Evolutionary conservation across 495 filamentous ascomycete species (phyloP).

Genomic region (Immersiella caudata): DNA sequence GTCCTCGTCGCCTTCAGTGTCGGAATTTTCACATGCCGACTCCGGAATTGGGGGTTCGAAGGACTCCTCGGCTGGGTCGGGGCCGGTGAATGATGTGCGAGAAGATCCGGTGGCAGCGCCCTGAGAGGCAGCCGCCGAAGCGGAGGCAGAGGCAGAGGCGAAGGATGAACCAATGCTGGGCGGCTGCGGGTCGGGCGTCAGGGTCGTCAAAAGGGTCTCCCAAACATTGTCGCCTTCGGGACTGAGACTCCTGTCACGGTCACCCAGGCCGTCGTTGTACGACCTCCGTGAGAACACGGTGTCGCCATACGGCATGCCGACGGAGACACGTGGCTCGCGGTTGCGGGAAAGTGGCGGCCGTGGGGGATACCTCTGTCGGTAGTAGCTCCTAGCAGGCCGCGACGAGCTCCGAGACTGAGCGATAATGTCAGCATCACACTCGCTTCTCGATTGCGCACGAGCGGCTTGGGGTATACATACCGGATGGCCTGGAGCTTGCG

Average conservation of each 20-base stretch:
- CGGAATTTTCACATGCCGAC: constrained; percentile 40
- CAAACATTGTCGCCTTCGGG: constrained; percentile 71
- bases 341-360: neutral
- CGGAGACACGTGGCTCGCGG: neutral
- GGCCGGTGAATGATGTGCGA: constrained; percentile 41
- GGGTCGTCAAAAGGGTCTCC: constrained; percentile 78
- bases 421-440: neutral
- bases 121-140: constrained; percentile 44
- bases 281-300: constrained; percentile 5
- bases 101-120: constrained; percentile 38
- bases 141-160: constrained; percentile 56
- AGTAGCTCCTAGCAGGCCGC: neutral
- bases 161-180: constrained; percentile 83
- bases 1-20: constrained; percentile 43
- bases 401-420: neutral
- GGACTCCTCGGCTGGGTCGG: constrained; percentile 36
- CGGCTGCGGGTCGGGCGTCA: constrained; percentile 77
- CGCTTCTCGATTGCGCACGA: neutral
- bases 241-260: constrained; percentile 79
- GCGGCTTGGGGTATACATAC: constrained; percentile 18
- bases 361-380: neutral
- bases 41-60: constrained; percentile 42
- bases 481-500: constrained; percentile 22
- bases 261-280: constrained; percentile 72
- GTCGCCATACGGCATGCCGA: neutral